Evolutionary conservation across 2,329 filamentous ascomycete species (phyloP), one percentile per base, ranked within the genome.

Genomic region (Talaromyces verruculosus): DNA sequence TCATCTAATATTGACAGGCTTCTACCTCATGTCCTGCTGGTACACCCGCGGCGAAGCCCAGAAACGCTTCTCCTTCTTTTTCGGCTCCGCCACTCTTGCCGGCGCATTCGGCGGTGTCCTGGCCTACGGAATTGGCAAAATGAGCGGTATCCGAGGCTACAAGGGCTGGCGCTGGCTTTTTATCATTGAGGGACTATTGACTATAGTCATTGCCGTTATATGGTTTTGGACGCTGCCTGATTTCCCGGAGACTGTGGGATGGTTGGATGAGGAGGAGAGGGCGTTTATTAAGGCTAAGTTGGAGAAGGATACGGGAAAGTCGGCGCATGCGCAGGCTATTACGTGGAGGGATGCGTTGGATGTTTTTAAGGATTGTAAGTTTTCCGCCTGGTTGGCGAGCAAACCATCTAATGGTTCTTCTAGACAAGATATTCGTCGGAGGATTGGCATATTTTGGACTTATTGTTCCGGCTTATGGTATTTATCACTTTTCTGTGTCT

Each of bases 61-160:
- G 79, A 92, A 92, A 73, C 88, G 95, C 35, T 97, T 93, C 80
- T 91, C 89, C 17, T 93, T 98, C 82, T 98, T 98, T 84, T 98
- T 98, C 83, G 89, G 87, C 73, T 91, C 84, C 7, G 86, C 87
- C 1, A 86, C 84, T 0, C 79, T 87, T 1, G 86, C 87, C 1
- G 86, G 87, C 55, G 86, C 87, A 1, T 89, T 89, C 68, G 86
- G 87, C 59, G 87, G 87, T 19, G 79, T 89, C 10, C 77, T 89
- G 17, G 87, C 87, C 2, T 84, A 83, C 37, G 87, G 82, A 25
- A 84, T 89, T 61, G 83, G 85, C 37, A 84, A 87, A 72, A 87
- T 89, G 83, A 71, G 81, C 1, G 84, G 84, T 2, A 62, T 77
- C 28, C 69, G 73, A n/a, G 83, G 86, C 13, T 95, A 93, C 75